phyloP scores from a whole-genome alignment of 306 rosid species.

The Cucurbita pepo region DNA sequence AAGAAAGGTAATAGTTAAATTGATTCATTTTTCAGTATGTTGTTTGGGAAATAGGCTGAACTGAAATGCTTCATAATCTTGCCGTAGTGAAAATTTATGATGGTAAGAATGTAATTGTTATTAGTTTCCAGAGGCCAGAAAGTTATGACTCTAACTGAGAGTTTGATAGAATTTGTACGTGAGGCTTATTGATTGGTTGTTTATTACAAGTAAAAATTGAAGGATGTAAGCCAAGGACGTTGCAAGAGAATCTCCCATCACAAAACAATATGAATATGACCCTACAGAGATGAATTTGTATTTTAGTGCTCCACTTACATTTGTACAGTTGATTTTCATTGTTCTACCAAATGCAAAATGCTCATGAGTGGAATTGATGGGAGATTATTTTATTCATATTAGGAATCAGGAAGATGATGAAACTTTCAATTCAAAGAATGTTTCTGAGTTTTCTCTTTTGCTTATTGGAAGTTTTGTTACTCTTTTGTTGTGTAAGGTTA shows the following conservation, averaged over 20 bases:
- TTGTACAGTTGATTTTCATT: not conserved
- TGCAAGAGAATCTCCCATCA: not conserved
- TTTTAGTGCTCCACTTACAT: not conserved
- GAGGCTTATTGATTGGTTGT: not conserved
- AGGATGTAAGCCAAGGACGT: not conserved
- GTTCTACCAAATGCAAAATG: not conserved
- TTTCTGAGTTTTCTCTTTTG: not conserved
- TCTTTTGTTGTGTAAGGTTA: not conserved
- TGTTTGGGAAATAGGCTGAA: not conserved
- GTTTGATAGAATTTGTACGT: not conserved
- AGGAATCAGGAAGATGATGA: not conserved
- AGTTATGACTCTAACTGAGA: not conserved
- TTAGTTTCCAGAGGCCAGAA: not conserved
- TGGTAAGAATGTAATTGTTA: not conserved
- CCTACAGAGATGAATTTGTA: not conserved
- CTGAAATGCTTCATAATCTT: not conserved
- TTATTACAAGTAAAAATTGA: not conserved
- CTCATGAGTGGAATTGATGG: not conserved
- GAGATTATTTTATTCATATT: not conserved
- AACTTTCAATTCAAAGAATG: not conserved
- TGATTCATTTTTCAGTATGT: not conserved
- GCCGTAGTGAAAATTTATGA: not conserved
- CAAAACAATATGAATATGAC: not conserved
- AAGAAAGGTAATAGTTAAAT: conserved; percentile 22
- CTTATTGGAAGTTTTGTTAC: not conserved